Evolutionary conservation across 495 filamentous ascomycete species (phyloP).

Genomic region (Penicillium ucsense): DNA sequence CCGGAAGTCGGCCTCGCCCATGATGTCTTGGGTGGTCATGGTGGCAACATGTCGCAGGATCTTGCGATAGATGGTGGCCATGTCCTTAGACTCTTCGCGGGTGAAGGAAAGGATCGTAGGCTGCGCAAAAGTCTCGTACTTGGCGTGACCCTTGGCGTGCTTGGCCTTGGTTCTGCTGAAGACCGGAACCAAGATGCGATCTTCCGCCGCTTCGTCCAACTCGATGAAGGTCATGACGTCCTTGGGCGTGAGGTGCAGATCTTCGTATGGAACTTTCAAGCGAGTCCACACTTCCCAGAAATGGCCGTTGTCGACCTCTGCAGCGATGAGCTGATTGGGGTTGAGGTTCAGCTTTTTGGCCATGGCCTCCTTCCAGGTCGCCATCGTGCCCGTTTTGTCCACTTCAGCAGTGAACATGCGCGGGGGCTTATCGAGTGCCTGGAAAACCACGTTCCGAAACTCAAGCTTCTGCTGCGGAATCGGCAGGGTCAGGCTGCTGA

Average conservation of each 20-base stretch:
- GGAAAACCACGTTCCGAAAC: conserved; percentile 61
- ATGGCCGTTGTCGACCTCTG: conserved; percentile 67
- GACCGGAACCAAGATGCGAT: conserved; percentile 68
- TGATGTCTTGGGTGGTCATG: conserved; percentile 53
- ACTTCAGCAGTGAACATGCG: conserved; percentile 74
- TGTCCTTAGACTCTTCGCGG: conserved; percentile 50
- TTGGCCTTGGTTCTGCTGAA: conserved; percentile 54
- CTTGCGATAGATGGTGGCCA: conserved; percentile 53
- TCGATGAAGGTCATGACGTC: conserved; percentile 73
- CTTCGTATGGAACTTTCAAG: conserved; percentile 45
- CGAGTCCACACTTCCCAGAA: conserved; percentile 82
- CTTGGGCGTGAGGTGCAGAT: conserved; percentile 48
- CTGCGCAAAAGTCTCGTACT: conserved; percentile 36
- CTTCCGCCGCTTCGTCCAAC: conserved; percentile 59
- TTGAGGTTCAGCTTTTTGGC: conserved; percentile 49
- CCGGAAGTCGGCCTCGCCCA: conserved; percentile 34
- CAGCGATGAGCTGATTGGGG: conserved; percentile 50
- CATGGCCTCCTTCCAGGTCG: conserved; percentile 64
- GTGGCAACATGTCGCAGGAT: conserved; percentile 45
- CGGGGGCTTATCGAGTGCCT: conserved; percentile 56
- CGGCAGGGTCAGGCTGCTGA: conserved; percentile 87
- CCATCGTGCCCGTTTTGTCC: conserved; percentile 69
- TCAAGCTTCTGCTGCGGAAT: conserved; percentile 76
- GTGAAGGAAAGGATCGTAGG: conserved; percentile 53
- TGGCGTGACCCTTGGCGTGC: conserved; percentile 36